phyloP scores from a whole-genome alignment of 148 eudicot species.

The Chenopodium album region DNA sequence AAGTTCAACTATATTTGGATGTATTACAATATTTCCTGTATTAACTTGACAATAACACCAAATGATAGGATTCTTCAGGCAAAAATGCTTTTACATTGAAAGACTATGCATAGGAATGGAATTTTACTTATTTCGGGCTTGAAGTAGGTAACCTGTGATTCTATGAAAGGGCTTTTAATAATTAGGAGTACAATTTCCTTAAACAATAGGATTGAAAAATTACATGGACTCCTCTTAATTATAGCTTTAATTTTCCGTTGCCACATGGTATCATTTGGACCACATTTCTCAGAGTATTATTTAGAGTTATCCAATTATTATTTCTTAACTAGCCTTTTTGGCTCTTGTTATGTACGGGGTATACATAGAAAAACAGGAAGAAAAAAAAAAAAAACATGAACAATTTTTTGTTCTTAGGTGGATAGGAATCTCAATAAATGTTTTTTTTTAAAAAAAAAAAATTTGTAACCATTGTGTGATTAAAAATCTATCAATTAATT shows the following conservation, averaged over 20 bases:
- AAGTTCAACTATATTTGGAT: not conserved
- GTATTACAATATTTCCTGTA: not conserved
- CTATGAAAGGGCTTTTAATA: not conserved
- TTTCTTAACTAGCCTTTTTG: too few species aligned
- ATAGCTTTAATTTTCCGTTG: not conserved
- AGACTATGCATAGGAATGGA: not conserved
- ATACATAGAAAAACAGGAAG: too few species aligned
- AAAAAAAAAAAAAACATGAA: too few species aligned
- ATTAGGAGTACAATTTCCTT: not conserved
- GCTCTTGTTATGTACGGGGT: too few species aligned
- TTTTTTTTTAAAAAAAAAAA: too few species aligned
- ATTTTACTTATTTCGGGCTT: not conserved
- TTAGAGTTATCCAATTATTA: not conserved
- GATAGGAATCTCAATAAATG: too few species aligned
- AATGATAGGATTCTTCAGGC: not conserved
- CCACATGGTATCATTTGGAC: not conserved
- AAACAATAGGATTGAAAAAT: not conserved
- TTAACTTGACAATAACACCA: not conserved
- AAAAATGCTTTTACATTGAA: not conserved
- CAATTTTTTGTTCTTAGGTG: too few species aligned
- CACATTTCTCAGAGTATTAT: not conserved
- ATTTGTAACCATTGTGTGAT: too few species aligned
- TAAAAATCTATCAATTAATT: too few species aligned
- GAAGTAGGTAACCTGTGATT: conserved; percentile 4
- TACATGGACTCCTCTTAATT: not conserved